These are phyloP conservation scores for Dissophora ornata DNA, from an alignment of 192 early-diverging fungal species.

Conservation along the genomic window DNA sequence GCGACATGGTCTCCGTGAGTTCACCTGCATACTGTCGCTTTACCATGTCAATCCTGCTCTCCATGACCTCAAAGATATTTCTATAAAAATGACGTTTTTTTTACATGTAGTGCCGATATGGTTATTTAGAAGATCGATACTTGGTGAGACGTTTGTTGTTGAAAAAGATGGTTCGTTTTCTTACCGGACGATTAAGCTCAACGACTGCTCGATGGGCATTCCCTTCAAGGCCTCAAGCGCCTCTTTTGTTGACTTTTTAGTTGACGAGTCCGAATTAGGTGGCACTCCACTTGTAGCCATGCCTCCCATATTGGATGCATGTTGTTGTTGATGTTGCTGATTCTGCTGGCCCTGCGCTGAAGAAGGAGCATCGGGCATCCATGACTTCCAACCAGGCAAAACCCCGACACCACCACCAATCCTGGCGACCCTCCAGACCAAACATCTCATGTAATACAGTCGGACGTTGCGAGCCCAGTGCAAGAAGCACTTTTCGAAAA, in stretches of 20 bases:
- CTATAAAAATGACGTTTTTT: constrained; percentile 10
- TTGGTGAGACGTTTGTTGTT: too few relatives aligned
- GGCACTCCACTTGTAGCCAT: constrained; percentile 12
- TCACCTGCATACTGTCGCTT: constrained; percentile 50
- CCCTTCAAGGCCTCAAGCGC: constrained; percentile 1
- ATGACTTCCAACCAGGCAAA: constrained; percentile 41
- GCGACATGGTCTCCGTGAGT: constrained; percentile 20
- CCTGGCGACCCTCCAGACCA: constrained; percentile 60
- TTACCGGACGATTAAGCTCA: constrained; percentile 40
- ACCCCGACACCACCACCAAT: constrained; percentile 49
- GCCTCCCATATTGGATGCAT: constrained; percentile 10
- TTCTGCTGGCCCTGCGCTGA: neutral
- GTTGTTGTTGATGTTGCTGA: neutral
- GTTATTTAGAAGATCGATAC: too few relatives aligned
- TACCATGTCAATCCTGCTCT: constrained; percentile 47
- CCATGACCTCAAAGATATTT: constrained; percentile 55
- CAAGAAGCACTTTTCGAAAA: constrained; percentile 61
- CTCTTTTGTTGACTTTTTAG: constrained; percentile 32
- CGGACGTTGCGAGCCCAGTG: constrained; percentile 65
- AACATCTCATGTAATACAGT: constrained; percentile 58
- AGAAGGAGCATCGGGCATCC: constrained; percentile 2
- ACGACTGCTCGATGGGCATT: constrained; percentile 16
- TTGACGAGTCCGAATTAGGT: neutral
- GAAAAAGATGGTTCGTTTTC: too few relatives aligned
- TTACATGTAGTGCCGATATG: too few relatives aligned